phyloP scores from a whole-genome alignment of 1,284 basidiomycete genomes.

The Sporisorium reilianum region DNA sequence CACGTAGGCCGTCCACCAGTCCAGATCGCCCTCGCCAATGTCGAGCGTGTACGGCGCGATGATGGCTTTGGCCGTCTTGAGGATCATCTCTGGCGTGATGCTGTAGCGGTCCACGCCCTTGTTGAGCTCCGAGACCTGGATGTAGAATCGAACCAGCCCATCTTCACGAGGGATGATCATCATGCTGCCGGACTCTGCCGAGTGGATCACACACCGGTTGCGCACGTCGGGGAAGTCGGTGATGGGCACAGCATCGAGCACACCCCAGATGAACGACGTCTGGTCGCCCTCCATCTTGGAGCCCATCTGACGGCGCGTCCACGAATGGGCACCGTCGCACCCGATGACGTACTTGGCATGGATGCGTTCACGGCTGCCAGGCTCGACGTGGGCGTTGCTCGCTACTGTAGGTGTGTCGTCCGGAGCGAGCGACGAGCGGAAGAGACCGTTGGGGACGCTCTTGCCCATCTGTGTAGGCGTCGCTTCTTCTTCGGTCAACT shows the following conservation, averaged over 20 bases:
- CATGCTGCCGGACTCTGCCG: conserved; percentile 70
- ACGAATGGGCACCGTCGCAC: conserved; percentile 45
- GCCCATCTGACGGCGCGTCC: conserved; percentile 39
- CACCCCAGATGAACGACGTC: conserved; percentile 69
- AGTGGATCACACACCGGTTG: conserved; percentile 77
- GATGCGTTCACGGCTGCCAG: conserved; percentile 29
- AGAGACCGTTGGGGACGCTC: conserved; percentile 33
- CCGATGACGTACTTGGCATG: conserved; percentile 47
- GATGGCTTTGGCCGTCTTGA: conserved; percentile 77
- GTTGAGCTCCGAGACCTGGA: conserved; percentile 75
- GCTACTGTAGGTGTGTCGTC: conserved; percentile 24
- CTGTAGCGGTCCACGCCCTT: conserved; percentile 77
- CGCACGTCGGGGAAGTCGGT: conserved; percentile 78
- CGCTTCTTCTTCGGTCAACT: conserved; percentile 31
- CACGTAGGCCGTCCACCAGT: conserved; percentile 77
- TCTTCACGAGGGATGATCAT: conserved; percentile 80
- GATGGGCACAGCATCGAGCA: conserved; percentile 41
- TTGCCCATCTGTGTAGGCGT: conserved; percentile 40
- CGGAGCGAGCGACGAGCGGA: conserved; percentile 31
- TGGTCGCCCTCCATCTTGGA: conserved; percentile 68
- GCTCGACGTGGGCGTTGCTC: conserved; percentile 1
- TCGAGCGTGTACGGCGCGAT: conserved; percentile 78
- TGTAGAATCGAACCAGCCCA: conserved; percentile 80
- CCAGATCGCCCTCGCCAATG: conserved; percentile 73
- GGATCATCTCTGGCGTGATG: conserved; percentile 75